Evolutionary conservation across 1,284 basidiomycete species (phyloP), one percentile per base, ranked within the genome.

Genomic region (Bjerkandera adusta): DNA sequence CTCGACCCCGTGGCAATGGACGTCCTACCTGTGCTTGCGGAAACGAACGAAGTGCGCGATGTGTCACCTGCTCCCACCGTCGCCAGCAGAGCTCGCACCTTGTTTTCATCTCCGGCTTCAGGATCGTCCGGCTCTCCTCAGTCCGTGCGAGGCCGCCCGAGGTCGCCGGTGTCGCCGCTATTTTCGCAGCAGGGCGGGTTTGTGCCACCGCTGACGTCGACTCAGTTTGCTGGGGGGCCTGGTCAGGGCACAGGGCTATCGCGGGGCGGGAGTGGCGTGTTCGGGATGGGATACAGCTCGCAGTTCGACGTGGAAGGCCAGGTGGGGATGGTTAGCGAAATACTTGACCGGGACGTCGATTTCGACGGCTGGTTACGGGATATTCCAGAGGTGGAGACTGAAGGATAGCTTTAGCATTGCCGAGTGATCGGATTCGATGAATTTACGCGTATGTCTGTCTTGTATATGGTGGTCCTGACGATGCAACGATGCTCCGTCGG

Each of bases 281-380:
- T 66, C 45, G 65, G 59, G 30, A 59, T 67, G 59, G 67, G 65
- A 1, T 74, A 68, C 49, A 71, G 67, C 44, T 74, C 73, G n/a
- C 75, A 75, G 53, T 71, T 72, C 47, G 71, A 77, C 50, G 63
- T 75, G 3, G 73, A 75, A 51, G 65, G 62, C 12, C 63, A 67
- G 42, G 62, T 73, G 30, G 67, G 68, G 33, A 61, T 62, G 49
- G 68, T 74, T 12, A 71, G 63, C 43, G 70, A 70, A 51, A 43
- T 72, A 45, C 53, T 76, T 45, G 70, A 71, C 50, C 59, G 63
- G 48, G 75, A 75, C 36, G 69, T 77, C 1, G 72, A 76, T 50
- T 70, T 71, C 46, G 65, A 65, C 22, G 70, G 66, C 6, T 76
- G 72, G 74, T 36, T 75, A 48, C 65, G 62, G 34, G 72, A 73